phyloP scores from a whole-genome alignment of 1,139 yeast genomes.

The Hyphopichia fennica region DNA sequence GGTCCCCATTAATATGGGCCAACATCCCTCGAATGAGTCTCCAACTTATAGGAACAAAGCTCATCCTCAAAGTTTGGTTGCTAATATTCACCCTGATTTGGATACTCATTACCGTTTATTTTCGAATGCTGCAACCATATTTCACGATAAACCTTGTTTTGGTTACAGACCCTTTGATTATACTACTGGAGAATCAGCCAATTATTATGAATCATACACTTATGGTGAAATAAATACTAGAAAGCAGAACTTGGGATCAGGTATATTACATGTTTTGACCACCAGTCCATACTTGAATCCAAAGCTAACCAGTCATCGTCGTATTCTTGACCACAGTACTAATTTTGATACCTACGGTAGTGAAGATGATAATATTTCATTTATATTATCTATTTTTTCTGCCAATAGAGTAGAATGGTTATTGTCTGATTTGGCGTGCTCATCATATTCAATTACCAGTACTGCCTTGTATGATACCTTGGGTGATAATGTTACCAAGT shows the following conservation, averaged over 20 bases:
- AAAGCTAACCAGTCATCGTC: conserved; percentile 25
- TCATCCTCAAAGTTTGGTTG: conserved; percentile 31
- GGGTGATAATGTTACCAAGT: conserved; percentile 35
- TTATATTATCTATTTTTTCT: conserved; percentile 35
- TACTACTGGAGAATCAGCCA: conserved; percentile 10
- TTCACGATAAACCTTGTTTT: conserved; percentile 16
- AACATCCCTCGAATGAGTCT: not conserved
- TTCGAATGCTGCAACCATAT: conserved; percentile 13
- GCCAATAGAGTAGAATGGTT: conserved; percentile 42
- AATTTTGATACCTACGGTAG: conserved; percentile 21
- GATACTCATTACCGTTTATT: conserved; percentile 16
- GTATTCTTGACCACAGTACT: conserved; percentile 20
- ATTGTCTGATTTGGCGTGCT: conserved; percentile 37
- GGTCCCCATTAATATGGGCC: conserved; percentile 1
- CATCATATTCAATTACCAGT: conserved; percentile 33
- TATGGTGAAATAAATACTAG: conserved; percentile 43
- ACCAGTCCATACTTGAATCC: conserved; percentile 39
- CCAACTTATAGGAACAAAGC: conserved; percentile 3
- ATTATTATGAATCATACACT: conserved; percentile 47
- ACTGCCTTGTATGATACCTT: conserved; percentile 45
- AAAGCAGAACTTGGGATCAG: conserved; percentile 59
- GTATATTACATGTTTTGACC: conserved; percentile 52
- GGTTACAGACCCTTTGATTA: conserved; percentile 16
- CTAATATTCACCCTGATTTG: conserved; percentile 37
- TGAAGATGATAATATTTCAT: conserved; percentile 25